phyloP scores from a whole-genome alignment of 805 yeast species.

The Peterozyma toletana region DNA sequence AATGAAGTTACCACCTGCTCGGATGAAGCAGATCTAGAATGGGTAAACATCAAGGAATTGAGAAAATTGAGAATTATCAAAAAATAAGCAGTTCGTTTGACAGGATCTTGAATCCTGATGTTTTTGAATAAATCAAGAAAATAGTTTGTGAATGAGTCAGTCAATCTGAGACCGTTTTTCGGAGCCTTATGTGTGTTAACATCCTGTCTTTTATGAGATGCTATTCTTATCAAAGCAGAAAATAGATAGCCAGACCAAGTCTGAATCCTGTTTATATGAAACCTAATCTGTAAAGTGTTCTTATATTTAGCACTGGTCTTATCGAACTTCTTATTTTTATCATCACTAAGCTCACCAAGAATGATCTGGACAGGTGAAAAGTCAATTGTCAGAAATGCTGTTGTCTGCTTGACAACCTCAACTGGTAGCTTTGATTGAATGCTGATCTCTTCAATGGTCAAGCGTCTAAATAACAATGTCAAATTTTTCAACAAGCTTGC shows the following conservation, averaged over 20 bases:
- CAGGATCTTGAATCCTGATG: constrained; percentile 13
- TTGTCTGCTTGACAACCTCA: constrained; percentile 37
- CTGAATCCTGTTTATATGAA: constrained; percentile 41
- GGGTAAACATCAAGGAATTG: constrained; percentile 28
- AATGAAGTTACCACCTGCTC: constrained; percentile 6
- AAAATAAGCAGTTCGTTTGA: constrained; percentile 18
- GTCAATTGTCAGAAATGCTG: constrained; percentile 22
- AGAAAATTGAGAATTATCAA: constrained; percentile 20
- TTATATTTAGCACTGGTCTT: constrained; percentile 54
- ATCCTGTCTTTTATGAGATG: constrained; percentile 37
- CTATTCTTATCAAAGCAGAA: constrained; percentile 19
- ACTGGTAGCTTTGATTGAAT: constrained; percentile 42
- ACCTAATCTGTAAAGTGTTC: constrained; percentile 51
- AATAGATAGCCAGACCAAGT: constrained; percentile 26
- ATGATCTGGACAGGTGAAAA: constrained; percentile 35
- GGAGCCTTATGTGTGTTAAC: constrained; percentile 17
- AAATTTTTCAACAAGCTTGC: constrained; percentile 31
- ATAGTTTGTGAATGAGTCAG: constrained; percentile 15
- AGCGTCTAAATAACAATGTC: constrained; percentile 39
- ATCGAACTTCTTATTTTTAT: constrained; percentile 25
- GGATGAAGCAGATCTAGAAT: neutral
- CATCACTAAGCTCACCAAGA: constrained; percentile 31
- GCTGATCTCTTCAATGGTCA: constrained; percentile 50
- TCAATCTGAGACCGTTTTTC: constrained; percentile 18
- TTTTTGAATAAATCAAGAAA: constrained; percentile 12